Percentiles rank a stretch among this genome's conserved stretches.
phyloP scores from a whole-genome alignment of 2,329 filamentous ascomycete genomes.

The Paraphaeosphaeria minitans region DNA sequence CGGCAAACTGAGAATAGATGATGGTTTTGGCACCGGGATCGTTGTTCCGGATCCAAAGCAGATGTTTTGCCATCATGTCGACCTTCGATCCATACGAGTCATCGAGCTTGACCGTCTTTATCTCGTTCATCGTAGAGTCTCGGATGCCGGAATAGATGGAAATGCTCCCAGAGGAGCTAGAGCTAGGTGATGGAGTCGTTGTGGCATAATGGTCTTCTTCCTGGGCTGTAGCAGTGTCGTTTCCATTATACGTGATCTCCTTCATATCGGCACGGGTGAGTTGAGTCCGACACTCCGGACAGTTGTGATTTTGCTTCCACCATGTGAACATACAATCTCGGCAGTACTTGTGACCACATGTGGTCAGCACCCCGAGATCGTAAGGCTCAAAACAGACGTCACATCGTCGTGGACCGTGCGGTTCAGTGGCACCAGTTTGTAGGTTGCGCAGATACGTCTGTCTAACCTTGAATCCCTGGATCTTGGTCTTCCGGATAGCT shows the following conservation, averaged over 20 bases:
- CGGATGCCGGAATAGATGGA: constrained; percentile 81
- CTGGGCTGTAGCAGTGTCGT: constrained; percentile 72
- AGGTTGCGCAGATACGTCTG: constrained; percentile 73
- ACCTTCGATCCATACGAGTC: constrained; percentile 87
- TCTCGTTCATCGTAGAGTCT: constrained; percentile 72
- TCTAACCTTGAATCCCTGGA: constrained; percentile 71
- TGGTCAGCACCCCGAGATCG: constrained; percentile 77
- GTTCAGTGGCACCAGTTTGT: constrained; percentile 65
- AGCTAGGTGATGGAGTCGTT: constrained; percentile 23
- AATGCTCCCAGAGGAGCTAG: constrained; percentile 35
- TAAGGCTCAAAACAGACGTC: constrained; percentile 84
- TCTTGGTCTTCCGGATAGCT: constrained; percentile 58
- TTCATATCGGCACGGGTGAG: constrained; percentile 68
- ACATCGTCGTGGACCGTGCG: constrained; percentile 67
- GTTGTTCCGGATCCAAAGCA: constrained; percentile 81
- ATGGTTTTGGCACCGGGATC: constrained; percentile 90
- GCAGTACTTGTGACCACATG: constrained; percentile 88
- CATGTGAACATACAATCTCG: constrained; percentile 83
- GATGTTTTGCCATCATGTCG: constrained; percentile 71
- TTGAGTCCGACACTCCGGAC: constrained; percentile 80
- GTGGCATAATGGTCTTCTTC: constrained; percentile 53
- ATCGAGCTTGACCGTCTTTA: constrained; percentile 78
- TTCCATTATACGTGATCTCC: constrained; percentile 77
- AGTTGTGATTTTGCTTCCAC: constrained; percentile 75
- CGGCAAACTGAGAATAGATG: constrained; percentile 89